Conservation (phyloP, 2,329 filamentous ascomycete genomes). For the Blastomyces parvus region DNA sequence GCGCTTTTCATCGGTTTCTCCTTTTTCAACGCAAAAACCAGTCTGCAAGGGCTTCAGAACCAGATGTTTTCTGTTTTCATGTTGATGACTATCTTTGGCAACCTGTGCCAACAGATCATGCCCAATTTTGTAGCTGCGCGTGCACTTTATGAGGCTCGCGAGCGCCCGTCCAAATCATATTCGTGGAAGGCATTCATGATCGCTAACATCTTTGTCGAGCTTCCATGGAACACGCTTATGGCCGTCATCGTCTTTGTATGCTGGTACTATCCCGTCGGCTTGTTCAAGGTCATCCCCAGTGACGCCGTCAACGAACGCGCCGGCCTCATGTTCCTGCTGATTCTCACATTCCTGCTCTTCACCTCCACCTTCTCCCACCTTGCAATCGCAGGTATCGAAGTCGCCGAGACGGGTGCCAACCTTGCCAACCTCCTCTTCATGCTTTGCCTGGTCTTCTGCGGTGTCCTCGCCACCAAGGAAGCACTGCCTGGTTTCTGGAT, state of each 20-base stretch:
- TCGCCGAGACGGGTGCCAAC: constrained; percentile 57
- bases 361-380: constrained; percentile 63
- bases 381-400: constrained; percentile 59
- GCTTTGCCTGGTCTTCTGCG: constrained; percentile 52
- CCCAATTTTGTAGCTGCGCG: constrained; percentile 50
- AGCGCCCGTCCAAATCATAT: constrained; percentile 58
- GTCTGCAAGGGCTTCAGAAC: constrained; percentile 72
- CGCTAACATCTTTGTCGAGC: constrained; percentile 60
- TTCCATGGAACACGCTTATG: constrained; percentile 55
- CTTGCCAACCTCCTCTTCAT: constrained; percentile 52
- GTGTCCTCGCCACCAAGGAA: constrained; percentile 42
- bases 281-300: constrained; percentile 36
- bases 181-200: constrained; percentile 65
- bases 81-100: constrained; percentile 68
- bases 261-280: constrained; percentile 57
- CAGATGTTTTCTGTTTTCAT: constrained; percentile 88
- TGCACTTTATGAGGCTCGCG: constrained; percentile 50
- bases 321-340: constrained; percentile 55
- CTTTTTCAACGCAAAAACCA: constrained; percentile 66
- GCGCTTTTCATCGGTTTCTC: constrained; percentile 75
- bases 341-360: constrained; percentile 59
- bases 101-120: constrained; percentile 45
- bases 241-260: constrained; percentile 53
- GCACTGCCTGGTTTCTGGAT: constrained; percentile 63
- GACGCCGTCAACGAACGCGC: constrained; percentile 44